Conservation (phyloP, 2,329 filamentous ascomycete genomes). For the Coniochaeta hoffmannii region DNA sequence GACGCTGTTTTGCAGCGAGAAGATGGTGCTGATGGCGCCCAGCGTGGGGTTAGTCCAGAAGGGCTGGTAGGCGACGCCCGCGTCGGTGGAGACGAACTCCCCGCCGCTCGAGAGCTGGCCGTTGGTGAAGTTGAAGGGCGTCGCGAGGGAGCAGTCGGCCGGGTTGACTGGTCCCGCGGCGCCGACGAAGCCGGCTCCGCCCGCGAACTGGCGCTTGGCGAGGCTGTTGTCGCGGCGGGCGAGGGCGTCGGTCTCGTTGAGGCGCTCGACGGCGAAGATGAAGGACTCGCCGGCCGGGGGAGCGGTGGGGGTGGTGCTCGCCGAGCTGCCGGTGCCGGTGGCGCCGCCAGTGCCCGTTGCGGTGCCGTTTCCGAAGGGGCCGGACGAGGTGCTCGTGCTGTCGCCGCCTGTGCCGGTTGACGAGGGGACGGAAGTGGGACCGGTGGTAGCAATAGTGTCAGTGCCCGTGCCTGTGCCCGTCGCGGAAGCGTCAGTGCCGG, state of each 20-base stretch:
- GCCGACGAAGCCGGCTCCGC: conserved; percentile 17
- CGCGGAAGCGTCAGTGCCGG: not conserved
- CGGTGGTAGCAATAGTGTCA: not conserved
- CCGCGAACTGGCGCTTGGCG: conserved; percentile 1
- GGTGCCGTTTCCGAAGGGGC: not conserved
- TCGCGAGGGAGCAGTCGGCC: conserved; percentile 14
- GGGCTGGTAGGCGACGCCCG: conserved; percentile 10
- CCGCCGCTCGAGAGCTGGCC: conserved; percentile 14
- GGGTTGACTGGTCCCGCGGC: conserved; percentile 13
- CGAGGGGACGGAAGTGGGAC: not conserved
- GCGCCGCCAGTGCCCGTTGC: not conserved
- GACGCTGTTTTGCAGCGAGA: conserved; percentile 8
- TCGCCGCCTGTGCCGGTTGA: too few relatives aligned
- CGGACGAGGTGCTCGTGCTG: not conserved
- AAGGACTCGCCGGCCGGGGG: not conserved
- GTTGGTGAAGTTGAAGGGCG: conserved; percentile 14
- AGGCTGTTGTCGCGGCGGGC: not conserved
- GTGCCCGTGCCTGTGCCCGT: not conserved
- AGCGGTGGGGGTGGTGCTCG: not conserved
- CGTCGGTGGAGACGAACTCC: conserved; percentile 11
- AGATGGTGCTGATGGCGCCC: conserved; percentile 11
- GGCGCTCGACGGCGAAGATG: conserved; percentile 13
- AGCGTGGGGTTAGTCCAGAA: conserved; percentile 8
- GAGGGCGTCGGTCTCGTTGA: not conserved
- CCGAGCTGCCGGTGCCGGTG: not conserved